A percentile compares a stretch with the other conserved stretches of the same genome.
Evolutionary conservation across 495 filamentous ascomycete species (phyloP).

Genomic region (Penicillium desertorum): DNA sequence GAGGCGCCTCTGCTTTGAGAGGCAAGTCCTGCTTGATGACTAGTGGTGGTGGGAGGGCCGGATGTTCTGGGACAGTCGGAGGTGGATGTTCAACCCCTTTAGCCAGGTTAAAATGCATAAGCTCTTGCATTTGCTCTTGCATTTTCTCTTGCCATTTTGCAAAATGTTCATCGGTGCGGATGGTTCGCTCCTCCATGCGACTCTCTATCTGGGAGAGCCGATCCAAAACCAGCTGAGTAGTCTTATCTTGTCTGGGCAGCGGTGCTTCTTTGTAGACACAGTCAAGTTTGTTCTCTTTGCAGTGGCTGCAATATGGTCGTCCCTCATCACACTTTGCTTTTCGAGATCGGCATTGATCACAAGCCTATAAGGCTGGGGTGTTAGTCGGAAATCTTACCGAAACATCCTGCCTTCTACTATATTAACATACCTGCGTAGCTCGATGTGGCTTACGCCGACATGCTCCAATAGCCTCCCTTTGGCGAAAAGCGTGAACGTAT

Average conservation of each 20-base stretch:
- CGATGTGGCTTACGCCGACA: conserved; percentile 44
- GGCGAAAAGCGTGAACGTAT: conserved; percentile 35
- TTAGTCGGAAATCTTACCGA: background rate
- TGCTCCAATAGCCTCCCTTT: conserved; percentile 32
- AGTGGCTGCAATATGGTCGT: conserved; percentile 57
- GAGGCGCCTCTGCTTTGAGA: background rate
- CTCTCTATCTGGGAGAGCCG: conserved; percentile 34
- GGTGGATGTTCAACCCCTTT: background rate
- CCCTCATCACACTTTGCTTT: conserved; percentile 67
- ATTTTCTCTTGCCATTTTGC: conserved; percentile 14
- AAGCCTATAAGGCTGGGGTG: conserved; percentile 42
- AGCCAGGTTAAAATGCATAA: background rate
- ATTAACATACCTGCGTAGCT: conserved; percentile 41
- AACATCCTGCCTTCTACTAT: background rate
- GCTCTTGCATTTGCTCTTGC: conserved; percentile 9
- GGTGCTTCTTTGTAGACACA: conserved; percentile 64
- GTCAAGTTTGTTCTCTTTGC: conserved; percentile 53
- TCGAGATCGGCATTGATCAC: conserved; percentile 59
- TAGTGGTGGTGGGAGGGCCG: background rate
- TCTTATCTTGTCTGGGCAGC: conserved; percentile 56
- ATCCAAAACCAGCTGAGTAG: conserved; percentile 40
- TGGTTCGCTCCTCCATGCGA: conserved; percentile 25
- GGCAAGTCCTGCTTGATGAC: conserved; percentile 14
- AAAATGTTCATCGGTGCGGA: conserved; percentile 20
- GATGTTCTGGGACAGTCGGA: conserved; percentile 1